Base-by-base conservation (phyloP, 768 basidiomycete species). In the Pholiota microspora region DNA sequence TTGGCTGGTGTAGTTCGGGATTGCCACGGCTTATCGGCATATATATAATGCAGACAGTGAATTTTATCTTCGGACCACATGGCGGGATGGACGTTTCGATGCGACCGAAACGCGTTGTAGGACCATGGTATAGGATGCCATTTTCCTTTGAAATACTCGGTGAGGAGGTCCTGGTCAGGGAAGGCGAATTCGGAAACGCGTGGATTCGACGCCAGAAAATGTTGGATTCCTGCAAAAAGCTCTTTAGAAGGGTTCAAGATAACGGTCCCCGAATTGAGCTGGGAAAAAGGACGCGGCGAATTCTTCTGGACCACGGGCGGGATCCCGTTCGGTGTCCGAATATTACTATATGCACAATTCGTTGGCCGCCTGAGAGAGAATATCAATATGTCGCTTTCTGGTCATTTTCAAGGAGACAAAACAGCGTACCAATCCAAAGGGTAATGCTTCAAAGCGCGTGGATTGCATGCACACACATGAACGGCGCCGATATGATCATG, bases 381-480 rank as follows among this genome's bases (percentile, higher is more conserved):
- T 47, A 31, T 45, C 25, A 49, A n/a, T n/a, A 18, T 35, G 40
- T 60, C 10, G 32, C 15, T 7, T 61, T 16, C 64, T 42, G 9
- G 21, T 21, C 40, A 42, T 52, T 47, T 49, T 45, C 24, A 51
- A 23, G 55, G 18, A 16, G 25, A 28, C 38, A 18, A 28, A 42
- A 21, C 4, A 67, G 79, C 64, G 65, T 59, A 80, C 97, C 96
- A 99, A 67, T 97, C 94, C 3, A 70, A 63, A 8, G 96, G 96
- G 71, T 99, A 99, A 67, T 95, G 92, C 2, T 77, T 59, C 21
- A 96, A 67, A 64, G 84, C 88, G 35, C 85, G 81, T 7, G 95
- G 96, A 70, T 99, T 99, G 74, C 96, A 99, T 2, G 94, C 86
- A 65, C 96, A 99, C 13, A 85, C 95, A 61, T 96, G 95, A 0